phyloP scores from a whole-genome alignment of 441 rosid genomes.

The Jatropha podagrica region DNA sequence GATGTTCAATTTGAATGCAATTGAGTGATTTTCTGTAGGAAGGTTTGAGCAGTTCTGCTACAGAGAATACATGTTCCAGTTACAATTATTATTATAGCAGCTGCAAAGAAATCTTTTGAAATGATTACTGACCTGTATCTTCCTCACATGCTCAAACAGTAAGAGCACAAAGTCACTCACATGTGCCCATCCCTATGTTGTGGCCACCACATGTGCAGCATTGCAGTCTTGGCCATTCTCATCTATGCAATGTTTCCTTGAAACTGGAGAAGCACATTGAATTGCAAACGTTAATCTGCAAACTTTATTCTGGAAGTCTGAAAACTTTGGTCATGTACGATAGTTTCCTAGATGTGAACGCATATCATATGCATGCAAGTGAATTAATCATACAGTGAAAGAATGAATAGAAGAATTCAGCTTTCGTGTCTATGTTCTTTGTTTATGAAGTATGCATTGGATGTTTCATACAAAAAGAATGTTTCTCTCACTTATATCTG shows the following conservation, averaged over 20 bases:
- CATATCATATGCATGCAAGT: background rate
- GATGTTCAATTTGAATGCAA: background rate
- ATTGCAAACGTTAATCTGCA: background rate
- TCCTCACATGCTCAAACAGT: constrained; percentile 6
- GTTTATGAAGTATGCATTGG: background rate
- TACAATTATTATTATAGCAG: background rate
- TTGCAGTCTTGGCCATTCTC: constrained; percentile 9
- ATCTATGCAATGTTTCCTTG: constrained; percentile 2
- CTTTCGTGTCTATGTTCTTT: background rate
- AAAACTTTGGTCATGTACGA: background rate
- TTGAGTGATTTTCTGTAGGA: background rate
- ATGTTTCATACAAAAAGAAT: background rate
- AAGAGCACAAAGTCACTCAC: constrained; percentile 9
- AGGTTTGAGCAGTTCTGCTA: background rate
- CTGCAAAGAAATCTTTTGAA: constrained; percentile 7
- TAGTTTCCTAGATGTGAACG: background rate
- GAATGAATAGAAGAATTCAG: background rate
- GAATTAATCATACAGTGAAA: background rate
- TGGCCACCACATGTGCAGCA: constrained; percentile 15
- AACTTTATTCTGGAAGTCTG: background rate
- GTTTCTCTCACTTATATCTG: background rate
- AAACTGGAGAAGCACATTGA: background rate
- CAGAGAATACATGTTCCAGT: background rate
- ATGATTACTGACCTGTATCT: background rate
- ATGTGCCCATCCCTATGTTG: constrained; percentile 16